Evolutionary conservation across 345 rosid genomes (phyloP).

Genomic region (Eucalyptus curtisii): DNA sequence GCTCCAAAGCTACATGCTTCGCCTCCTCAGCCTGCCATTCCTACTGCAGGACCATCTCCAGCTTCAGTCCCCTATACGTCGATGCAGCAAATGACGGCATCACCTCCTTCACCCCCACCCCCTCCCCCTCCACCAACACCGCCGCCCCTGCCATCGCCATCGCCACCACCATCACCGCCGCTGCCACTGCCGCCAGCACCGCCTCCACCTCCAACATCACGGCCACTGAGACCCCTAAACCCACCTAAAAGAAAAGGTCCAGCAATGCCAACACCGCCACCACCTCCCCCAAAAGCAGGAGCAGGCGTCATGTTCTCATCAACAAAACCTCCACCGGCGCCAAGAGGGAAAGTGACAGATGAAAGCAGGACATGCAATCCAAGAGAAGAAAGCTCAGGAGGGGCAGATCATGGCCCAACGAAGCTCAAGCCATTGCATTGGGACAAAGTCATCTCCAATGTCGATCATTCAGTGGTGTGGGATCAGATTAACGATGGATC

Average conservation of each 20-base stretch:
- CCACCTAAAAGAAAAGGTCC: neutral
- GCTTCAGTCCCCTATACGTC: neutral
- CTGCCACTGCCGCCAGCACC: neutral
- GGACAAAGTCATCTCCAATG: slow-evolving; percentile 47
- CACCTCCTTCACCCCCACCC: neutral
- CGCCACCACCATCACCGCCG: neutral
- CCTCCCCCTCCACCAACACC: neutral
- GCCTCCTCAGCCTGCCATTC: neutral
- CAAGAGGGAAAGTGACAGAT: neutral
- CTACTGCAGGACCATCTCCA: neutral
- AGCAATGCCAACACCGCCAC: neutral
- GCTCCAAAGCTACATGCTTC: neutral
- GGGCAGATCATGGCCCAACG: slow-evolving; percentile 8
- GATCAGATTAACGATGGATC: slow-evolving; percentile 51
- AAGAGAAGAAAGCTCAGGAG: slow-evolving; percentile 1
- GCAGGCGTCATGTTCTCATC: neutral
- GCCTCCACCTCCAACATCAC: neutral
- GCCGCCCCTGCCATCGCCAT: neutral
- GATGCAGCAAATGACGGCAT: neutral
- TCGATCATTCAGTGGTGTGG: slow-evolving; percentile 64
- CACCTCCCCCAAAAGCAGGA: slow-evolving; percentile 7
- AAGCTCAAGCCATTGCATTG: slow-evolving; percentile 53
- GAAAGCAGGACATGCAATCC: neutral
- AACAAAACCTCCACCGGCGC: slow-evolving; percentile 15
- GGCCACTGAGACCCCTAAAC: neutral